Percentiles rank a stretch among this genome's conserved stretches.
Evolutionary conservation across 2,329 filamentous ascomycete genomes (phyloP).

Genomic region (Immersiporthe knoxdaviesiana): DNA sequence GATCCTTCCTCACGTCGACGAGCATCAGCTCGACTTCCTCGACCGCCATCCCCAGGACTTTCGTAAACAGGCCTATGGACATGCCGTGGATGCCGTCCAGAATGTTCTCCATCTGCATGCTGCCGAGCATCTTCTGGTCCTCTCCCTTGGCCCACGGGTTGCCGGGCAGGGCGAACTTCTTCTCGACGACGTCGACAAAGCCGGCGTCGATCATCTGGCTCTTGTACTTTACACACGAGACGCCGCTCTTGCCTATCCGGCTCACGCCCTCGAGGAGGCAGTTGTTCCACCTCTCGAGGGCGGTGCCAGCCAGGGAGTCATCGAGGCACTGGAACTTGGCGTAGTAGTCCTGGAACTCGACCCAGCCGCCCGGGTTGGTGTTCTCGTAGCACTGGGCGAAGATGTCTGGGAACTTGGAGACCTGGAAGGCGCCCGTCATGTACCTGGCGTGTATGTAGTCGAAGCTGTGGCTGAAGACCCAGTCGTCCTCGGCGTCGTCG

Average conservation of each 20-base stretch:
- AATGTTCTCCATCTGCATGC: constrained; percentile 41
- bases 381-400: constrained; percentile 31
- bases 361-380: constrained; percentile 33
- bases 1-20: constrained; percentile 38
- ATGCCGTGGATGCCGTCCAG: constrained; percentile 39
- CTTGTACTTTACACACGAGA: constrained; percentile 24
- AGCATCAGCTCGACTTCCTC: constrained; percentile 40
- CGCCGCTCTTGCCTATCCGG: constrained; percentile 25
- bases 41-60: constrained; percentile 37
- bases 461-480: constrained; percentile 32
- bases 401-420: constrained; percentile 27
- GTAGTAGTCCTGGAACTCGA: constrained; percentile 35
- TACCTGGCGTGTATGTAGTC: constrained; percentile 34
- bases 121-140: constrained; percentile 42
- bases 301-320: constrained; percentile 30
- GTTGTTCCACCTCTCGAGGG: constrained; percentile 32
- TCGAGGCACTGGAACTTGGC: constrained; percentile 30
- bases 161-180: constrained; percentile 39
- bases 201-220: constrained; percentile 37
- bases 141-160: constrained; percentile 43
- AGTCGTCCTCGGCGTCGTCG: constrained; percentile 35
- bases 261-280: constrained; percentile 29
- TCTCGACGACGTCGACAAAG: constrained; percentile 39
- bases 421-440: constrained; percentile 31
- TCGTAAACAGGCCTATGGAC: constrained; percentile 39